Base-by-base conservation (phyloP, 257 asterid species). In the Solanum commersonii region DNA sequence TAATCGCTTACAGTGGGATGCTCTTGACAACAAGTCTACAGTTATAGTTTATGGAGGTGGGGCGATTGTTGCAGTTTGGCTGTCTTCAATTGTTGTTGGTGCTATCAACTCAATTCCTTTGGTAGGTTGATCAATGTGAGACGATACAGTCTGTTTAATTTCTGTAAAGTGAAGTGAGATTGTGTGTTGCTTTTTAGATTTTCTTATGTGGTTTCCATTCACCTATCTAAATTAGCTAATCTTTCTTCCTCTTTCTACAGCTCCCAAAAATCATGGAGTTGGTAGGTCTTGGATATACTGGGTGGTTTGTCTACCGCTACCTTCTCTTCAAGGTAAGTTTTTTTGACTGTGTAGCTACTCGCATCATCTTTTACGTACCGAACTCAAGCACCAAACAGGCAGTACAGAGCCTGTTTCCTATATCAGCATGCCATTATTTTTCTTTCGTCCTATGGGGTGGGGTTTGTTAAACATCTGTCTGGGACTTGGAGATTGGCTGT, bases 221-320 rank as follows among this genome's bases (percentile, higher is more conserved):
- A 77, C 34, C 59, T n/a, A n/a, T 33, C 68, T 52, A 63, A 46
- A 83, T 20, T 31, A 12, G 84, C 38, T 56, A 10, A 79, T 79
- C 83, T 18, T 72, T 37, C 34, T 22, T 33, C 84, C 38, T 85
- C 46, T 65, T 81, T 56, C 70, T 83, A 81, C 97, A 97, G 99
- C 98, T 97, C 52, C 99, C 99, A 18, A 97, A 97, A 94, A 90
- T 97, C 89, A 87, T 97, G 98, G 99, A 97, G 94, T 88, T 96
- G 91, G 97, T 97, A 46, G 98, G 99, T 52, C 99, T 97, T 31
- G 99, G 99, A 89, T 97, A 97, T 94, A 91, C 98, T 1, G 99
- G 98, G 78, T 97, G 99, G 99, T 97, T 97, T 87, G 99, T 96
- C 79, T 97, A 97, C 91, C 99, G 99, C 35, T 97, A 97, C 92